These are phyloP conservation scores for Leccinellum luteum DNA, from an alignment of 768 basidiomycete genomes.

Conservation along the genomic window DNA sequence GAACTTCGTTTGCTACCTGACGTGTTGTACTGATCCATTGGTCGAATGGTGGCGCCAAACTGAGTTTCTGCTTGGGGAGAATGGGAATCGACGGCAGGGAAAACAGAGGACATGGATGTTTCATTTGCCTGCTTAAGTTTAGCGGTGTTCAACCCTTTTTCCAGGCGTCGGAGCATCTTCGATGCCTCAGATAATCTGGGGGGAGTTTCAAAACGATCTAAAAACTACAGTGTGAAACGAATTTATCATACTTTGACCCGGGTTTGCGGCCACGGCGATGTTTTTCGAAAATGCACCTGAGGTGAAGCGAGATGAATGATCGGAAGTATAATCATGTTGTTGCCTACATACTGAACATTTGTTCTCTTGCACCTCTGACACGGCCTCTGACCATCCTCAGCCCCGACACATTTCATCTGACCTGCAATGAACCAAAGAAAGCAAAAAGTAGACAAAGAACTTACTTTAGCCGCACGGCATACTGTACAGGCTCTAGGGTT, in stretches of 20 bases:
- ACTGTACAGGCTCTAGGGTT: slow-evolving; percentile 75
- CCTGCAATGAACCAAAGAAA: slow-evolving; percentile 15
- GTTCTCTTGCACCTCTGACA: slow-evolving; percentile 86
- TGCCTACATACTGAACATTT: slow-evolving; percentile 60
- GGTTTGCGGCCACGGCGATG: slow-evolving; percentile 86
- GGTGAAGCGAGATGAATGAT: slow-evolving; percentile 10
- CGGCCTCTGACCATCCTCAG: slow-evolving; percentile 76
- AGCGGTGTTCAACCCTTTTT: slow-evolving; percentile 76
- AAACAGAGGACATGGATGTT: slow-evolving; percentile 32
- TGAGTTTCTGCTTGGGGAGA: slow-evolving; percentile 26
- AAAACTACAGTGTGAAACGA: slow-evolving; percentile 4
- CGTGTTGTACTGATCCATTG: slow-evolving; percentile 29
- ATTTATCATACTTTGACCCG: slow-evolving; percentile 70
- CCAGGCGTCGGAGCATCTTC: slow-evolving; percentile 83
- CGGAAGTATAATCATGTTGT: background rate
- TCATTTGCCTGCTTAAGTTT: slow-evolving; percentile 63
- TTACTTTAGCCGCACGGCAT: slow-evolving; percentile 80
- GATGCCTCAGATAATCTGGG: slow-evolving; percentile 81
- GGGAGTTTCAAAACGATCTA: slow-evolving; percentile 7
- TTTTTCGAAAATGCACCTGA: slow-evolving; percentile 83
- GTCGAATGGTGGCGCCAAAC: slow-evolving; percentile 29
- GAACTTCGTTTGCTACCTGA: slow-evolving; percentile 21
- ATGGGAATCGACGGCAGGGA: slow-evolving; percentile 32
- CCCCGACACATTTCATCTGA: slow-evolving; percentile 90
- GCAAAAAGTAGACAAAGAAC: slow-evolving; percentile 12